Evolutionary conservation across 1,139 yeast species (phyloP).

Genomic region (Protomyces arabidopsidicola): DNA sequence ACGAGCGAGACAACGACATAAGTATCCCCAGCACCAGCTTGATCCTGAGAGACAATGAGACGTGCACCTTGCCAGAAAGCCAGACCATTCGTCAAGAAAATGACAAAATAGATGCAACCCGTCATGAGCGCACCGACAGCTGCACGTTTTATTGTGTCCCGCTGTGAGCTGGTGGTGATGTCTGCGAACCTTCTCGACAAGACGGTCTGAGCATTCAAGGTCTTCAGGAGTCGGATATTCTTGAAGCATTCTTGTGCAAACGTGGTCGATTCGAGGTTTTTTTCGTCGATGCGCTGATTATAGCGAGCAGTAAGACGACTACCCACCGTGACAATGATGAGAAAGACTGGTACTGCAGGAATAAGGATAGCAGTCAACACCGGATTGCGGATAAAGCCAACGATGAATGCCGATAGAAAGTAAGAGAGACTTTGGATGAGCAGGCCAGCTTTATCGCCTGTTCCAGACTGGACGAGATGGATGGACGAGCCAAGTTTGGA

Average conservation of each 20-base stretch:
- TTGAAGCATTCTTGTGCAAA: conserved; percentile 45
- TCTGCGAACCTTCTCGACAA: conserved; percentile 40
- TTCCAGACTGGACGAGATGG: conserved; percentile 1
- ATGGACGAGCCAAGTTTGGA: conserved; percentile 2
- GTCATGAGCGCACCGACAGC: conserved; percentile 39
- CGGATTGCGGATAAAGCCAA: conserved; percentile 1
- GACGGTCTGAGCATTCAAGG: conserved; percentile 44
- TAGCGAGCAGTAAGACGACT: neutral
- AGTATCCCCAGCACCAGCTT: conserved; percentile 45
- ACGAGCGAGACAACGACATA: conserved; percentile 43
- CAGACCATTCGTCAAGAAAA: conserved; percentile 42
- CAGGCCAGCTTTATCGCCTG: conserved; percentile 8
- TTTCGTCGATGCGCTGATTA: neutral
- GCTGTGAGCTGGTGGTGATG: conserved; percentile 37
- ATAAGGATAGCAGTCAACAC: conserved; percentile 1
- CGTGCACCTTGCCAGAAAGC: conserved; percentile 43
- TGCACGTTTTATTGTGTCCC: conserved; percentile 37
- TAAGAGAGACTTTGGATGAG: neutral
- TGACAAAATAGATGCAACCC: conserved; percentile 39
- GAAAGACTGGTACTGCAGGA: conserved; percentile 5
- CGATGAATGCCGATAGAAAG: conserved; percentile 1
- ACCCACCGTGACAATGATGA: neutral
- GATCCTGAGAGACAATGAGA: conserved; percentile 43
- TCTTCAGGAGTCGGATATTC: conserved; percentile 44
- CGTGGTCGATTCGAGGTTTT: conserved; percentile 27